phyloP scores from a whole-genome alignment of 2,329 filamentous ascomycete genomes.

The Stromatinia cepivora region DNA sequence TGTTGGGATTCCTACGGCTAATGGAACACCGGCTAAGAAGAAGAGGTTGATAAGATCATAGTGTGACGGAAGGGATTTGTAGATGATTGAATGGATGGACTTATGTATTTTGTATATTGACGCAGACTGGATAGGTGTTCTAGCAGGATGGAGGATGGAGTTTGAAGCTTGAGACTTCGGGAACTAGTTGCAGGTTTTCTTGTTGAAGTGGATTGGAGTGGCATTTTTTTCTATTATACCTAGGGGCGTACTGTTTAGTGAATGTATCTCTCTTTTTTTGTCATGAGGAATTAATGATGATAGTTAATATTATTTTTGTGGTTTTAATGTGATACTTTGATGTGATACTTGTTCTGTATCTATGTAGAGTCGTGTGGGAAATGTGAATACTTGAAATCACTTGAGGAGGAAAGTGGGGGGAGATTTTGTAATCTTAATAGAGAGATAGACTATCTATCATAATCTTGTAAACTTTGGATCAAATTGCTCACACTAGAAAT shows the following conservation, averaged over 20 bases:
- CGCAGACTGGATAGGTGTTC: not conserved
- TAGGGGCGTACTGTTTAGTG: not conserved
- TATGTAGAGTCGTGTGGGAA: not conserved
- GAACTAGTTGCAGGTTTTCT: not conserved
- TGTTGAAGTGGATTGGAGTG: not conserved
- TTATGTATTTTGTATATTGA: slow-evolving; percentile 6
- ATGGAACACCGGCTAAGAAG: slow-evolving; percentile 40
- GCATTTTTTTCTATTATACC: slow-evolving; percentile 11
- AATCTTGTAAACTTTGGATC: too few relatives aligned
- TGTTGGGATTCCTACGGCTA: slow-evolving; percentile 35
- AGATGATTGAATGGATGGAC: not conserved
- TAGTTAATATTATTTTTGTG: not conserved
- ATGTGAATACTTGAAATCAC: not conserved
- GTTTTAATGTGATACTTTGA: not conserved
- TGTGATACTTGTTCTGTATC: not conserved
- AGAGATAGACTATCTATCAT: too few relatives aligned
- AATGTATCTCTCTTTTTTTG: not conserved
- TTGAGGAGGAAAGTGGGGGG: too few relatives aligned
- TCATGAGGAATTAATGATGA: not conserved
- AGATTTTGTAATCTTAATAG: too few relatives aligned
- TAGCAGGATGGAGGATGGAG: not conserved
- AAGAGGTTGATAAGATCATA: slow-evolving; percentile 27
- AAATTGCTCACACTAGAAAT: too few relatives aligned
- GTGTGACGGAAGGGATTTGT: not conserved
- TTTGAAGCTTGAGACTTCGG: not conserved